Conservation (phyloP, 257 asterid genomes). For the Rubia yunnanensis region DNA sequence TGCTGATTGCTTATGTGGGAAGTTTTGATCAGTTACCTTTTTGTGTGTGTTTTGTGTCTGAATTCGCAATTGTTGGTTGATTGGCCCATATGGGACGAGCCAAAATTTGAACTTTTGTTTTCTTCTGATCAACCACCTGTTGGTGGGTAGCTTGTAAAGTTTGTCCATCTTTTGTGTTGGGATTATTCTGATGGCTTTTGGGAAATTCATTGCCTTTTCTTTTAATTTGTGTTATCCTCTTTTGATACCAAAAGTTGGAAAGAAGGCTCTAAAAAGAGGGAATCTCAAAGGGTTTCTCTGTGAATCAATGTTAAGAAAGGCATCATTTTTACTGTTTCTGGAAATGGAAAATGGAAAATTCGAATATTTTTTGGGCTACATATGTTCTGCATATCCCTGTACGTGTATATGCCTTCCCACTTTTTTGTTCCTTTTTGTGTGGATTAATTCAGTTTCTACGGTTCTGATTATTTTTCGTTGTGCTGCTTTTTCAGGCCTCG, state of each 20-base stretch:
- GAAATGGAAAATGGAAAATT: background rate
- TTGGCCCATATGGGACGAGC: background rate
- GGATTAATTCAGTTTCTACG: background rate
- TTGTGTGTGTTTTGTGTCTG: background rate
- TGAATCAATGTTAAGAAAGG: background rate
- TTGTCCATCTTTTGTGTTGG: background rate
- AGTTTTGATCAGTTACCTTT: background rate
- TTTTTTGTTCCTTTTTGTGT: background rate
- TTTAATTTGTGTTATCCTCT: background rate
- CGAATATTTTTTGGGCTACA: background rate
- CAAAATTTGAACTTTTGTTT: background rate
- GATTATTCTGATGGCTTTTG: background rate
- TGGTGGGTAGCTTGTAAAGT: background rate
- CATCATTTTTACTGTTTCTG: background rate
- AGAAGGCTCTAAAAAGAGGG: no score
- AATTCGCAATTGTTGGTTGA: background rate
- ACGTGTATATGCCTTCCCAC: background rate
- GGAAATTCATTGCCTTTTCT: background rate
- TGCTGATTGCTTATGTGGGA: background rate
- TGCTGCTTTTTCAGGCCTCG: constrained; percentile 32
- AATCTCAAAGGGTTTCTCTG: background rate
- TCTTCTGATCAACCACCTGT: background rate
- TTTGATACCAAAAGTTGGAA: background rate
- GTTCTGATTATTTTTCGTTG: background rate
- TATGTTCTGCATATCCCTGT: no score